Evolutionary conservation across 331 rosid species (phyloP).

Genomic region (Spiraea crenata): DNA sequence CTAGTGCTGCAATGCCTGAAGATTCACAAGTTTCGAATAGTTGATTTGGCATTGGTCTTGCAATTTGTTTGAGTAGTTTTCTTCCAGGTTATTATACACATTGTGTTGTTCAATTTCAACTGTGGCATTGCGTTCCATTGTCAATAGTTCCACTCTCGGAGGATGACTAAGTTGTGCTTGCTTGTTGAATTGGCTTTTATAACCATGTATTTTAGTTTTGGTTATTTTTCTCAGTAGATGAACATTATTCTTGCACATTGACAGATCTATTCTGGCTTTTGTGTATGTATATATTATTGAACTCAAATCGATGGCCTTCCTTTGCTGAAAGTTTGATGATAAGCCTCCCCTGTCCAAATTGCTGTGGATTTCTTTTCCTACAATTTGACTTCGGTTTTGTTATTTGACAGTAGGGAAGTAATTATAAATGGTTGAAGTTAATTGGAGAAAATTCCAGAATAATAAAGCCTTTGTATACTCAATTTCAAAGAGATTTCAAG

Average conservation of each 20-base stretch:
- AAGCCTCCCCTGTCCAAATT: neutral
- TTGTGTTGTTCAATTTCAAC: neutral
- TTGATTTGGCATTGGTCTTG: neutral
- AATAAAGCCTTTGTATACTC: neutral
- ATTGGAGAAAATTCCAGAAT: neutral
- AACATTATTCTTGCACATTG: neutral
- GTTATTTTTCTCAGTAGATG: neutral
- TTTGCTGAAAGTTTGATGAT: neutral
- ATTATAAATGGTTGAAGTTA: neutral
- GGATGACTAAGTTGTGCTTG: neutral
- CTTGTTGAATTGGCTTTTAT: neutral
- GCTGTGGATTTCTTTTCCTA: neutral
- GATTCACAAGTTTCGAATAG: conserved; percentile 49
- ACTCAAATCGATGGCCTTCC: neutral
- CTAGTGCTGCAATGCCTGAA: conserved; percentile 31
- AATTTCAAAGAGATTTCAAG: neutral
- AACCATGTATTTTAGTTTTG: neutral
- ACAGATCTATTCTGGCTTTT: neutral
- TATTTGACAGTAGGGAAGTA: neutral
- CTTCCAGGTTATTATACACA: neutral
- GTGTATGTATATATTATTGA: neutral
- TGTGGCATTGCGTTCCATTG: neutral
- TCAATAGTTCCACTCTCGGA: conserved; percentile 1
- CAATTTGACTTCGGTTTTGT: neutral
- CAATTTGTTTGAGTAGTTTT: neutral